Conservation (phyloP, 805 yeast species). For the Saturnispora quitensis region DNA sequence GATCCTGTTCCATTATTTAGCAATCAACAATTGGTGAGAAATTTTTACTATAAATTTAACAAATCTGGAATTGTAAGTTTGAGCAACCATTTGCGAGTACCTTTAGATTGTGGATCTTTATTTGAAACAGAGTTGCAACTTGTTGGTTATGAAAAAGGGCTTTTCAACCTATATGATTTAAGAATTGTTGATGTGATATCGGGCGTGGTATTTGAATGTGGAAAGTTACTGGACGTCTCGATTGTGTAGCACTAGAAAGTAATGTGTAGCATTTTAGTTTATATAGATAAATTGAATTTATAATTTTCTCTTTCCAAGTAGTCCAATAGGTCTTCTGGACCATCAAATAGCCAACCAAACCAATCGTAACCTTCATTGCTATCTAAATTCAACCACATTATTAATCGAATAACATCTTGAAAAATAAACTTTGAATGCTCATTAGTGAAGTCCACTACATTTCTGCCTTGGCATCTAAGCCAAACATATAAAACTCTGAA, state of each 20-base stretch:
- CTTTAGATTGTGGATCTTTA: slow-evolving; percentile 50
- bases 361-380: slow-evolving; percentile 15
- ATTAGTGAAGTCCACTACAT: slow-evolving; percentile 7
- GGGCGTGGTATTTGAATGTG: slow-evolving; percentile 66
- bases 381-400: slow-evolving; percentile 19
- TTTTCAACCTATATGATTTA: slow-evolving; percentile 56
- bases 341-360: slow-evolving; percentile 25
- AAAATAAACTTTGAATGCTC: slow-evolving; percentile 15
- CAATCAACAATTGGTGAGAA: slow-evolving; percentile 20
- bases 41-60: slow-evolving; percentile 30
- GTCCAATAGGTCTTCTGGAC: slow-evolving; percentile 19
- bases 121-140: slow-evolving; percentile 55
- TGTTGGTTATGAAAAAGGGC: slow-evolving; percentile 56
- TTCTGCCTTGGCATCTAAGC: slow-evolving; percentile 19
- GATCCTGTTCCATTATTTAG: slow-evolving; percentile 26
- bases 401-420: slow-evolving; percentile 15
- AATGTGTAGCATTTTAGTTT: neutral
- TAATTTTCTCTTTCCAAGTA: slow-evolving; percentile 12
- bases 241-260: slow-evolving; percentile 29
- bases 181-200: slow-evolving; percentile 50
- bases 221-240: slow-evolving; percentile 58
- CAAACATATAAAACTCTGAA: slow-evolving; percentile 21
- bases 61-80: slow-evolving; percentile 53
- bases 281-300: slow-evolving; percentile 3
- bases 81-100: slow-evolving; percentile 54